phyloP scores from a whole-genome alignment of 1,139 yeast species.

The Geotrichum bryndzae region DNA sequence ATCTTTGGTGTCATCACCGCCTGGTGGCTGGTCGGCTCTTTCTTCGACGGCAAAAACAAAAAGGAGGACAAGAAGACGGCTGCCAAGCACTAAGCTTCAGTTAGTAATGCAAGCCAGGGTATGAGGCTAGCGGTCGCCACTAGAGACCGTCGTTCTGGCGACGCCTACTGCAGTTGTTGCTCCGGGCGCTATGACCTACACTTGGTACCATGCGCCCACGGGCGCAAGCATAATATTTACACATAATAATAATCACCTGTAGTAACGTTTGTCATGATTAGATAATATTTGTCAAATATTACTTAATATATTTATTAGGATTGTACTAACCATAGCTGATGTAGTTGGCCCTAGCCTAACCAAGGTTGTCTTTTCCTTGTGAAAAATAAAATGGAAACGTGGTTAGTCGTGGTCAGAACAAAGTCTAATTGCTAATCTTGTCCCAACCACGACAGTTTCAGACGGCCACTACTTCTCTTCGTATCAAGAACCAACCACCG shows the following conservation, averaged over 20 bases:
- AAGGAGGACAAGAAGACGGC: neutral
- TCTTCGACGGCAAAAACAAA: constrained; percentile 8
- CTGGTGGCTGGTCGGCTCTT: constrained; percentile 34
- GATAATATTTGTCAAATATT: neutral
- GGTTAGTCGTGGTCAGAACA: neutral
- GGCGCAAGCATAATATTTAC: neutral
- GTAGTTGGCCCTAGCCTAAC: neutral
- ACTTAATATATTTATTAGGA: neutral
- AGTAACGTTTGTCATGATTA: neutral
- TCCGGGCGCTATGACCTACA: neutral
- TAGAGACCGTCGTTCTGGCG: neutral
- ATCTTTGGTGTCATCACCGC: constrained; percentile 32
- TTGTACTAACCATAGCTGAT: neutral
- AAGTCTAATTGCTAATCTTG: neutral
- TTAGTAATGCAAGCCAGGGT: neutral
- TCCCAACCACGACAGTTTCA: neutral
- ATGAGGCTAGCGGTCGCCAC: neutral
- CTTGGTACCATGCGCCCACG: neutral
- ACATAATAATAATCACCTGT: neutral
- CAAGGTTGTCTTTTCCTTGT: neutral
- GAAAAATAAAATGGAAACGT: neutral
- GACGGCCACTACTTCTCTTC: neutral
- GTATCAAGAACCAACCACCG: neutral
- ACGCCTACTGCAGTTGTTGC: neutral
- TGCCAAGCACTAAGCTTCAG: neutral